phyloP scores from a whole-genome alignment of 2,329 filamentous ascomycete species.

The Arthrobotrys iridis region DNA sequence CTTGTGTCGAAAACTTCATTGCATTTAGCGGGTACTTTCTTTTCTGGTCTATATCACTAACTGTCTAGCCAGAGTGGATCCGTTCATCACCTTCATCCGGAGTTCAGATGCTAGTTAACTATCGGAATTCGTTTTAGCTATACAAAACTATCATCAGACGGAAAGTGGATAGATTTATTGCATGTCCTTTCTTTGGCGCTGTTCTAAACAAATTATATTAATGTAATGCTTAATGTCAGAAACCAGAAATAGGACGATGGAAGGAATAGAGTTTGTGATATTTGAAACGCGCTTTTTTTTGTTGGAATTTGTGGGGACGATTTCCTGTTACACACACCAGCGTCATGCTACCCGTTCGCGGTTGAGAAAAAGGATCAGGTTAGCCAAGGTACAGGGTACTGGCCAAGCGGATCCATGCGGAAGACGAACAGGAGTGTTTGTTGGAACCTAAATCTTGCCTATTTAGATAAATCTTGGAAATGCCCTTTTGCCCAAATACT shows the following conservation, averaged over 20 bases:
- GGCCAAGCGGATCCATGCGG: conserved; percentile 44
- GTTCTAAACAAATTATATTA: conserved; percentile 39
- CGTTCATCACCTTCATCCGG: conserved; percentile 9
- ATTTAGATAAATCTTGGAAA: conserved; percentile 28
- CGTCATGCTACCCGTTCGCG: conserved; percentile 7
- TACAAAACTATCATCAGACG: not conserved
- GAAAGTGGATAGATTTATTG: conserved; percentile 22
- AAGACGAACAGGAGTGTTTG: not conserved
- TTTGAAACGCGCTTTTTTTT: not conserved
- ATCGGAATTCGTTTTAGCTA: conserved; percentile 17
- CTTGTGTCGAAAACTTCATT: not conserved
- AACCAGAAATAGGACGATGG: not conserved
- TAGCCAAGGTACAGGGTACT: conserved; percentile 17
- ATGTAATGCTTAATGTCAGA: conserved; percentile 51
- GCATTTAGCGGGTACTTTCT: conserved; percentile 14
- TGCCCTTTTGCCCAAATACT: conserved; percentile 23
- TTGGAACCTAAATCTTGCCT: conserved; percentile 17
- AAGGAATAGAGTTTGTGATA: not conserved
- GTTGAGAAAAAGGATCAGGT: conserved; percentile 4
- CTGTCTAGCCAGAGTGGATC: conserved; percentile 18
- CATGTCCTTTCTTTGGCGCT: conserved; percentile 32
- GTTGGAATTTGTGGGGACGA: conserved; percentile 1
- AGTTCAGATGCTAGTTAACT: conserved; percentile 22
- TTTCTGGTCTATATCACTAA: conserved; percentile 2
- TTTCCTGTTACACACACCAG: conserved; percentile 18